A percentile compares a stretch with the other conserved stretches of the same genome.
phyloP scores from a whole-genome alignment of 2,329 filamentous ascomycete genomes.

The Monosporascus sp. region DNA sequence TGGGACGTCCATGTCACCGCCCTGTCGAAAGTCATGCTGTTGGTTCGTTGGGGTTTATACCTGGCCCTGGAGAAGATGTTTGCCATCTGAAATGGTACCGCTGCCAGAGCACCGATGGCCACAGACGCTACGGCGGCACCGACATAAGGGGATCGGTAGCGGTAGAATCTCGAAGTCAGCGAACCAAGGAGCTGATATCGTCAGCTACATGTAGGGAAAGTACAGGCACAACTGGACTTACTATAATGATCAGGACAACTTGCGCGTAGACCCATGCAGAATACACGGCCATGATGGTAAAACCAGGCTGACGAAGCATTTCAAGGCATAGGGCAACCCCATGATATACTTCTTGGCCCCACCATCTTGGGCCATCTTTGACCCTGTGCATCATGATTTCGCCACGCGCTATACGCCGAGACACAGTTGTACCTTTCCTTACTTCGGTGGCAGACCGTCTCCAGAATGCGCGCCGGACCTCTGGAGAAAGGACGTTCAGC shows the following conservation, averaged over 20 bases:
- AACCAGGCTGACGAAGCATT: conserved; percentile 71
- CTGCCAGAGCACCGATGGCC: conserved; percentile 62
- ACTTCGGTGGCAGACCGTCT: conserved; percentile 64
- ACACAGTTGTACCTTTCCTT: conserved; percentile 45
- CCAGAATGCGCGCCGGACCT: conserved; percentile 64
- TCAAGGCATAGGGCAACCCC: conserved; percentile 60
- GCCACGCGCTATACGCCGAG: conserved; percentile 58
- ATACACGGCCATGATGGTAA: conserved; percentile 67
- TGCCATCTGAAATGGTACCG: conserved; percentile 69
- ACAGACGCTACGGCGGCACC: conserved; percentile 62
- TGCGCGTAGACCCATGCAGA: conserved; percentile 74
- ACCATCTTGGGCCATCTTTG: conserved; percentile 67
- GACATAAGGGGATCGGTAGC: conserved; percentile 56
- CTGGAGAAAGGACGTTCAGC: conserved; percentile 66
- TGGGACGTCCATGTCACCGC: conserved; percentile 67
- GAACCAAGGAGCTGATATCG: conserved; percentile 54
- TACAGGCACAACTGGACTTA: conserved; percentile 9
- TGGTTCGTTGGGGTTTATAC: conserved; percentile 51
- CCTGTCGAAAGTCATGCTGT: conserved; percentile 61
- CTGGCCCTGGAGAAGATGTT: conserved; percentile 62
- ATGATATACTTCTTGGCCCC: conserved; percentile 70
- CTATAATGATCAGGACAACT: conserved; percentile 64
- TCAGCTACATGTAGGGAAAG: conserved; percentile 1
- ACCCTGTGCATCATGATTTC: conserved; percentile 73
- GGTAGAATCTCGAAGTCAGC: conserved; percentile 64